A percentile compares a stretch with the other conserved stretches of the same genome.
Conservation (phyloP, 208 protist genomes). For the Trypanosoma lewisi region DNA sequence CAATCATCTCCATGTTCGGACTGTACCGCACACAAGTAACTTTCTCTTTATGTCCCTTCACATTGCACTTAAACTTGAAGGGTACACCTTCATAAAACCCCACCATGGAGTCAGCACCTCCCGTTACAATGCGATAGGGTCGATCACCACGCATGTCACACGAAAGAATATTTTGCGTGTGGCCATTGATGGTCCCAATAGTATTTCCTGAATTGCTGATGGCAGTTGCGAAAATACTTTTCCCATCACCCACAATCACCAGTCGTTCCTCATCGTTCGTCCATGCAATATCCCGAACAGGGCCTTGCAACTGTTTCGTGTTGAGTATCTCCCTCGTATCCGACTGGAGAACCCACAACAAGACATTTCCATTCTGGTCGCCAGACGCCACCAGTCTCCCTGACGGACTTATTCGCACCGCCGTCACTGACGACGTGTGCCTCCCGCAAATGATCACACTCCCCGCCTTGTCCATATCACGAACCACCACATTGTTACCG, state of each 20-base stretch:
- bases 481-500: conserved; percentile 38
- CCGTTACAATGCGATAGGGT: conserved; percentile 54
- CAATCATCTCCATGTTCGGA: conserved; percentile 43
- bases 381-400: conserved; percentile 49
- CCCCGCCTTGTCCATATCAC: conserved; percentile 2
- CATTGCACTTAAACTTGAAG: conserved; percentile 49
- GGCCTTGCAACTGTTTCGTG: conserved; percentile 29
- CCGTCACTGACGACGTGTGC: conserved; percentile 42
- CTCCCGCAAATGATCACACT: conserved; percentile 17
- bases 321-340: conserved; percentile 37
- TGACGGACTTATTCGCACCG: conserved; percentile 40
- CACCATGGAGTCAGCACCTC: conserved; percentile 35
- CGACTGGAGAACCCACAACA: conserved; percentile 32
- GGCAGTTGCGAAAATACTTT: conserved; percentile 32
- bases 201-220: conserved; percentile 36
- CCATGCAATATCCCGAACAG: conserved; percentile 60
- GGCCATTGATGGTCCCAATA: conserved; percentile 47
- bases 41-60: conserved; percentile 37
- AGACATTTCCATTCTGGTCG: conserved; percentile 48
- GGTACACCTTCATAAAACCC: conserved; percentile 72
- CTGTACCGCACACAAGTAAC: conserved; percentile 73
- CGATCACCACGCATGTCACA: conserved; percentile 42
- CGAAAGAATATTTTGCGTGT: conserved; percentile 41
- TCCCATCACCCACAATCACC: conserved; percentile 61
- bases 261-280: conserved; percentile 52